These are phyloP conservation scores for Epichloe baconii DNA, from an alignment of 2,329 filamentous ascomycete species.

Conservation along the genomic window DNA sequence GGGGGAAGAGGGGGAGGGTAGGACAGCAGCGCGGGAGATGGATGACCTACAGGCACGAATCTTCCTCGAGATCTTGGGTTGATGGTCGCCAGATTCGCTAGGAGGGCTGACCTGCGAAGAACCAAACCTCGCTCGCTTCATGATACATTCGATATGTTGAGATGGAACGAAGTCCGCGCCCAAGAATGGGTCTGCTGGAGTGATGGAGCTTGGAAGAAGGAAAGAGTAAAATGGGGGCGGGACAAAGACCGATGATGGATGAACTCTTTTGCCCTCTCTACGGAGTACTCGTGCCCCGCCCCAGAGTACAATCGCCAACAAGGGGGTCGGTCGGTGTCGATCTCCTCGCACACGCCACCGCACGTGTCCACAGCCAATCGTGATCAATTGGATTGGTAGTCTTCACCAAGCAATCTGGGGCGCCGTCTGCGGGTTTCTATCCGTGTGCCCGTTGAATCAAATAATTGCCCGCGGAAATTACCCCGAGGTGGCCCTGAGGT, in stretches of 20 bases:
- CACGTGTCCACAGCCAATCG: too few relatives aligned
- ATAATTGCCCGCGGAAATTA: too few relatives aligned
- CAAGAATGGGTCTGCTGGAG: conserved; percentile 20
- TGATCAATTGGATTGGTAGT: too few relatives aligned
- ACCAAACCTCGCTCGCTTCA: conserved; percentile 12
- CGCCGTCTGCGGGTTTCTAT: background rate
- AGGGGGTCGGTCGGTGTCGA: background rate
- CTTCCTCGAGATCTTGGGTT: conserved; percentile 19
- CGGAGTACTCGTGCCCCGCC: too few relatives aligned
- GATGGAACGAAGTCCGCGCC: conserved; percentile 6
- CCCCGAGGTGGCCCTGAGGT: too few relatives aligned
- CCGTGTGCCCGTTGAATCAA: background rate
- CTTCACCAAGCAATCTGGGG: background rate
- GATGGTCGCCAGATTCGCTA: conserved; percentile 6
- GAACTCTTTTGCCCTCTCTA: background rate
- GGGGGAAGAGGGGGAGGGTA: background rate
- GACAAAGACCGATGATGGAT: conserved; percentile 5
- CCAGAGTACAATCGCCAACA: background rate
- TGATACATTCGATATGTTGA: conserved; percentile 4
- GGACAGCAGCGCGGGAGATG: background rate
- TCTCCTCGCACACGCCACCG: background rate
- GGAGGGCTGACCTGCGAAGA: conserved; percentile 9
- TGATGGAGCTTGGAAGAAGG: background rate
- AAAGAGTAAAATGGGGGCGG: conserved; percentile 1
- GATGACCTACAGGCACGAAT: conserved; percentile 20